A percentile compares a stretch with the other conserved stretches of the same genome.
These are phyloP conservation scores for Phytopythium kandeliae DNA, from an alignment of 352 stramenopile genomes.

Conservation along the genomic window DNA sequence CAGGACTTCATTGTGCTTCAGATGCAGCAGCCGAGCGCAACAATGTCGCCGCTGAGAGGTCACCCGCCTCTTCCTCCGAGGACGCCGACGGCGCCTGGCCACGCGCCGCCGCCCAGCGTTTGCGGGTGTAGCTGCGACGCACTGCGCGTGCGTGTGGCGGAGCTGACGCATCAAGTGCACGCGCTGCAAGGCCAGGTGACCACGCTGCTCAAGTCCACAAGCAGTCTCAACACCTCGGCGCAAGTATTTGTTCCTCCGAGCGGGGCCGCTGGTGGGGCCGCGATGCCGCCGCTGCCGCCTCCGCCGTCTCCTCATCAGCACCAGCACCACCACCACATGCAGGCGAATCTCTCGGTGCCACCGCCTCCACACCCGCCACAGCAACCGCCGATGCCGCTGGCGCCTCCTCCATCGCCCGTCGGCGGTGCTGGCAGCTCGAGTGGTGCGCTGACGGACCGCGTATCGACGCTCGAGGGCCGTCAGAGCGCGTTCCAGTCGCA, in stretches of 20 bases:
- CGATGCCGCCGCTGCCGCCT: slow-evolving; percentile 3
- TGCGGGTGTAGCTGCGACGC: slow-evolving; percentile 33
- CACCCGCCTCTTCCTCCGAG: neutral
- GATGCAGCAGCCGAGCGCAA: slow-evolving; percentile 19
- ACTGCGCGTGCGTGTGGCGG: slow-evolving; percentile 37
- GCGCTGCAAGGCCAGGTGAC: slow-evolving; percentile 23
- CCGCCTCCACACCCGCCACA: too few relatives aligned
- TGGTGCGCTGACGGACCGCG: slow-evolving; percentile 14
- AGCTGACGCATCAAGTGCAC: slow-evolving; percentile 57
- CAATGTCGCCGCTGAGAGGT: neutral
- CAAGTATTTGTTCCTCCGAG: neutral
- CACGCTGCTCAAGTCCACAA: slow-evolving; percentile 3
- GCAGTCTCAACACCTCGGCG: slow-evolving; percentile 3
- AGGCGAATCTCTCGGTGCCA: neutral
- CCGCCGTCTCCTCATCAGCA: slow-evolving; percentile 1
- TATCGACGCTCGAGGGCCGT: slow-evolving; percentile 60
- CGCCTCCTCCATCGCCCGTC: too few relatives aligned
- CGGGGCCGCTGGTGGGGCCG: slow-evolving; percentile 2
- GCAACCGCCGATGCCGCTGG: too few relatives aligned
- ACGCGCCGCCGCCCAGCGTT: neutral
- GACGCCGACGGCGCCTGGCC: neutral
- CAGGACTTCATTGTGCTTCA: slow-evolving; percentile 52
- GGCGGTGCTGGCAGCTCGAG: neutral
- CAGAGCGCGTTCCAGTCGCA: slow-evolving; percentile 72
- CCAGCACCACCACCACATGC: slow-evolving; percentile 1